Conservation (phyloP, 305 asterid genomes). For the Stenogyne calaminthoides region DNA sequence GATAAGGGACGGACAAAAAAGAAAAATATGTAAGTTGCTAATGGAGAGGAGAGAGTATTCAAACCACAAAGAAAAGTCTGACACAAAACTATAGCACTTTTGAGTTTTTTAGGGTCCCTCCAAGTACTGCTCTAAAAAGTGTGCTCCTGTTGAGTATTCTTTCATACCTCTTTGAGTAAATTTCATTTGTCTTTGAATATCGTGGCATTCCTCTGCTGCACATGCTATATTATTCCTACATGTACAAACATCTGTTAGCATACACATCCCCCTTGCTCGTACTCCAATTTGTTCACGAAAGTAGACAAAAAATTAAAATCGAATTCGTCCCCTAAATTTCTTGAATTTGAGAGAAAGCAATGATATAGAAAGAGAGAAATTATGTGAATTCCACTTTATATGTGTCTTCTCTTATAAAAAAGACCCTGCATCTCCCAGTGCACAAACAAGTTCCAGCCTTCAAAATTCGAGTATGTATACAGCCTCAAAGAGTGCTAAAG, state of each 20-base stretch:
- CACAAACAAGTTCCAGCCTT: not conserved
- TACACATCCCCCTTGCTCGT: not conserved
- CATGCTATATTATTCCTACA: not conserved
- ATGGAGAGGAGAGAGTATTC: too few species aligned
- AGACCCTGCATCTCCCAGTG: too few species aligned
- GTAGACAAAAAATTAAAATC: not conserved
- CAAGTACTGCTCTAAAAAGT: too few species aligned
- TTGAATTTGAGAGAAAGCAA: too few species aligned
- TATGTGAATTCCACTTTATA: not conserved
- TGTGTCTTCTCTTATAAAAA: too few species aligned
- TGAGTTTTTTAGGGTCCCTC: slow-evolving; percentile 29
- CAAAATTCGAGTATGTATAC: too few species aligned
- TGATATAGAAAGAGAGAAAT: too few species aligned
- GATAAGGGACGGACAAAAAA: too few species aligned
- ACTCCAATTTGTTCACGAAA: not conserved
- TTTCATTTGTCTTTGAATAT: not conserved
- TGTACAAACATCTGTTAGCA: too few species aligned
- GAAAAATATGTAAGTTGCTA: not conserved
- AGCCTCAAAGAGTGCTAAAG: not conserved
- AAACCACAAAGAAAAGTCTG: slow-evolving; percentile 30
- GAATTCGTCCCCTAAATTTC: too few species aligned
- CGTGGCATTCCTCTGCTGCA: not conserved
- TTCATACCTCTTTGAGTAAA: too few species aligned
- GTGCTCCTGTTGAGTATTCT: not conserved
- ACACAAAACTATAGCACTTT: slow-evolving; percentile 19